Percentiles rank a stretch among this genome's conserved stretches.
phyloP scores from a whole-genome alignment of 345 rosid species.

The Mallotus nudiflorus region DNA sequence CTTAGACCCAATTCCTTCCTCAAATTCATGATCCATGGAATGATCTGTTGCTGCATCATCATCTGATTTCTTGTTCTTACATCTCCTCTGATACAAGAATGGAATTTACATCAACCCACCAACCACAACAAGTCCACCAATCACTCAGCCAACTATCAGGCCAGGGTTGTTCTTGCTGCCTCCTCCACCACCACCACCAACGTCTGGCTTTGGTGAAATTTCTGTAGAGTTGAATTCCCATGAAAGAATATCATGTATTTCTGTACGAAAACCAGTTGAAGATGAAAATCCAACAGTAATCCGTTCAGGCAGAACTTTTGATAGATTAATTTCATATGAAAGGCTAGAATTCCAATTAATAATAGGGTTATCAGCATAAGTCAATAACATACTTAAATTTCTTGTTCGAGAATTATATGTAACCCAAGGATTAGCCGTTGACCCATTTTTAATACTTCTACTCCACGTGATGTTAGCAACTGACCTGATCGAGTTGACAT shows the following conservation, averaged over 20 bases:
- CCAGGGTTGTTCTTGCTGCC: too few relatives aligned
- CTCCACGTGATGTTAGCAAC: neutral
- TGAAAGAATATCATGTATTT: neutral
- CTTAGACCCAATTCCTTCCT: too few relatives aligned
- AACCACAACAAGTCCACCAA: too few relatives aligned
- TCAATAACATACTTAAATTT: neutral
- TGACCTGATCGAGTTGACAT: conserved; percentile 7
- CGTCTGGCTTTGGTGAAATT: too few relatives aligned
- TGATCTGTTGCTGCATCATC: too few relatives aligned
- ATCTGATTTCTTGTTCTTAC: too few relatives aligned
- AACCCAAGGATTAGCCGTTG: neutral
- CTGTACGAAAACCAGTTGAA: neutral
- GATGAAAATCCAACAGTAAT: conserved; percentile 11
- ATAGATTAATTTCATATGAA: neutral
- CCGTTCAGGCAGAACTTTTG: conserved; percentile 6
- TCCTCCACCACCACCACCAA: too few relatives aligned
- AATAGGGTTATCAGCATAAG: neutral
- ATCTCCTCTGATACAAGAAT: too few relatives aligned
- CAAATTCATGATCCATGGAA: too few relatives aligned
- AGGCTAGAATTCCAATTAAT: neutral
- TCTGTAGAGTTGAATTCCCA: neutral
- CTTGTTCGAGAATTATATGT: neutral
- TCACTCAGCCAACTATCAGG: too few relatives aligned
- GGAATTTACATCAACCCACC: too few relatives aligned
- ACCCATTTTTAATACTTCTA: neutral